Conservation (phyloP, 1,284 basidiomycete species). For the Malassezia vespertilionis region DNA sequence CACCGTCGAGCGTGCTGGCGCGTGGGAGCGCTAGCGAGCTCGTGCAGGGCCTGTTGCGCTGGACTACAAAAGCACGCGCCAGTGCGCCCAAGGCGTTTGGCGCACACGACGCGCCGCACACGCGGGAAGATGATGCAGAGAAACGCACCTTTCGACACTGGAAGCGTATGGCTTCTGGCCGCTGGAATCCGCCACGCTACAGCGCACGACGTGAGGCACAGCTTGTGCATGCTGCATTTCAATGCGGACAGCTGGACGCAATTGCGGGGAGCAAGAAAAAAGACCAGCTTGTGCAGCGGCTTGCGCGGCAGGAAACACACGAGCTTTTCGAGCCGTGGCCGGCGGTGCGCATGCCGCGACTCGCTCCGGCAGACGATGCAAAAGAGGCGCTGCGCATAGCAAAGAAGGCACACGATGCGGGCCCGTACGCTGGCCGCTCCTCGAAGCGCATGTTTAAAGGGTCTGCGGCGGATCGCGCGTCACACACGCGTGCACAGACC, state of each 20-base stretch:
- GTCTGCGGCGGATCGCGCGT: constrained; percentile 21
- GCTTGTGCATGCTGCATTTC: constrained; percentile 21
- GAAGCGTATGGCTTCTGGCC: constrained; percentile 17
- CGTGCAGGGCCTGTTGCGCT: constrained; percentile 2
- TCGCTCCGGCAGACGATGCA: constrained; percentile 2
- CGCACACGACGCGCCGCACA: neutral
- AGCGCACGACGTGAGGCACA: constrained; percentile 28
- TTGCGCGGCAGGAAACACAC: constrained; percentile 13
- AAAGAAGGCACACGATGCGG: constrained; percentile 10
- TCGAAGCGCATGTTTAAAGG: constrained; percentile 28
- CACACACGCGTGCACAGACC: constrained; percentile 8
- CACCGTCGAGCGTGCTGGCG: neutral
- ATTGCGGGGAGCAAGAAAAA: constrained; percentile 20
- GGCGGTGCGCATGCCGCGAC: neutral
- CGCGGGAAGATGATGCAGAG: constrained; percentile 2
- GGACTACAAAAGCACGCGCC: constrained; percentile 1
- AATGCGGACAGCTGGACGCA: constrained; percentile 8
- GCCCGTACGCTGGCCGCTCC: constrained; percentile 27
- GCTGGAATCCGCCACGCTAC: constrained; percentile 26
- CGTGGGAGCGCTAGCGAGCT: constrained; percentile 11
- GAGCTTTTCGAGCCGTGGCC: constrained; percentile 16
- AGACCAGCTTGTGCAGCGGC: constrained; percentile 11
- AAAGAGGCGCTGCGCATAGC: constrained; percentile 18
- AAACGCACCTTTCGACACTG: constrained; percentile 14
- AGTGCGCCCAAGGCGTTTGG: neutral